Conservation (phyloP, 2,329 filamentous ascomycete genomes). For the Diplodia intermedia region DNA sequence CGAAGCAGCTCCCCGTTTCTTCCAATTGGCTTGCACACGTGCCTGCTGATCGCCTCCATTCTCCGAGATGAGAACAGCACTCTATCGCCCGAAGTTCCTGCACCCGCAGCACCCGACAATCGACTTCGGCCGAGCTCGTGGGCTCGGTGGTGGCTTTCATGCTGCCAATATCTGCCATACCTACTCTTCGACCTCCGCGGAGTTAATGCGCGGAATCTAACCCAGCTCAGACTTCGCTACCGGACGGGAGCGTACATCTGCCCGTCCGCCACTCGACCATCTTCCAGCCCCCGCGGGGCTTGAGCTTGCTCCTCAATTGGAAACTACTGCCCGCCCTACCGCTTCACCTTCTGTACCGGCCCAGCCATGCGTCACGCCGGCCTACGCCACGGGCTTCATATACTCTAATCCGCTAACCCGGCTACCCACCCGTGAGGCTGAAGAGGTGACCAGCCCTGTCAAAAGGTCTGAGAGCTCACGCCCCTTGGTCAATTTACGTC, state of each 20-base stretch:
- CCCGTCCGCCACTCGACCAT: slow-evolving; percentile 1
- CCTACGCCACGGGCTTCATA: background rate
- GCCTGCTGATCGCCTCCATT: background rate
- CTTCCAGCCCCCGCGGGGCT: background rate
- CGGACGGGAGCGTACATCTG: slow-evolving; percentile 4
- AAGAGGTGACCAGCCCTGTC: background rate
- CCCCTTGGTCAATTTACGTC: background rate
- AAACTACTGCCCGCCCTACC: background rate
- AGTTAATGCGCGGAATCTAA: slow-evolving; percentile 8
- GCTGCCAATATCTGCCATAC: background rate
- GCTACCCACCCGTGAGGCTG: background rate
- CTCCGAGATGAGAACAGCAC: background rate
- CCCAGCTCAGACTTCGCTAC: background rate
- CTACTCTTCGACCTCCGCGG: background rate
- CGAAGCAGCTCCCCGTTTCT: background rate
- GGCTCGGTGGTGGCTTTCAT: background rate
- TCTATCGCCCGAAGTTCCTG: background rate
- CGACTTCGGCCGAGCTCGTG: slow-evolving; percentile 10
- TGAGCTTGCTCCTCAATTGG: background rate
- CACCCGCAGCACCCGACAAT: background rate
- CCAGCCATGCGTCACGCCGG: background rate
- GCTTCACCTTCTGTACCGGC: background rate
- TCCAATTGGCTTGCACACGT: background rate
- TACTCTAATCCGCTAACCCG: background rate
- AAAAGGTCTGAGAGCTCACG: background rate